Evolutionary conservation across 768 basidiomycete species (phyloP).

Genomic region (Suillus tomentosus): DNA sequence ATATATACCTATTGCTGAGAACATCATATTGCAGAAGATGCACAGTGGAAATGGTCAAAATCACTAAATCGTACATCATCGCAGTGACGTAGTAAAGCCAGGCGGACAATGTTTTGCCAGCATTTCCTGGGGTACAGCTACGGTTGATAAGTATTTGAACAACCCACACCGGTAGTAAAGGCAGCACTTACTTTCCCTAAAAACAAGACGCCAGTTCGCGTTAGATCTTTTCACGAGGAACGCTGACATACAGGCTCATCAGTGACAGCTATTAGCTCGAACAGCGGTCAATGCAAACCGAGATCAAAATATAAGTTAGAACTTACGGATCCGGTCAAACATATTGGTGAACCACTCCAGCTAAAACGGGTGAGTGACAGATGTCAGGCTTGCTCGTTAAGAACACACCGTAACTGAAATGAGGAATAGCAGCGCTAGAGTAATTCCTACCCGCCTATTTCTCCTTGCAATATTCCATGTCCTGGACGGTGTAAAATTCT

Average conservation of each 20-base stretch:
- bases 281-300: conserved; percentile 13
- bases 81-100: conserved; percentile 62
- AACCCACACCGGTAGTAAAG: not conserved
- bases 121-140: conserved; percentile 51
- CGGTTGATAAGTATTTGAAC: conserved; percentile 3
- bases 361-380: conserved; percentile 29
- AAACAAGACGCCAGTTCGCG: conserved; percentile 8
- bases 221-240: not conserved
- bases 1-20: conserved; percentile 27
- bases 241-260: conserved; percentile 21
- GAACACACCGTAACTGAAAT: conserved; percentile 44
- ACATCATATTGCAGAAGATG: conserved; percentile 52
- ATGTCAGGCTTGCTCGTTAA: not conserved
- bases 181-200: conserved; percentile 39
- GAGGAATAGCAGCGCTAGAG: conserved; percentile 41
- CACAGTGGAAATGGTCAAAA: conserved; percentile 49
- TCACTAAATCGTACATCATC: conserved; percentile 58
- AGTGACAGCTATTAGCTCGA: conserved; percentile 19
- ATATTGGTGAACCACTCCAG: conserved; percentile 62
- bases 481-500: conserved; percentile 30
- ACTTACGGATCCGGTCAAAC: conserved; percentile 51
- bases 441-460: conserved; percentile 40
- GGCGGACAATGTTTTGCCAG: conserved; percentile 38
- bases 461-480: conserved; percentile 61
- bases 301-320: conserved; percentile 12